Conservation (phyloP, 345 rosid genomes). For the Cardamine occulta region DNA sequence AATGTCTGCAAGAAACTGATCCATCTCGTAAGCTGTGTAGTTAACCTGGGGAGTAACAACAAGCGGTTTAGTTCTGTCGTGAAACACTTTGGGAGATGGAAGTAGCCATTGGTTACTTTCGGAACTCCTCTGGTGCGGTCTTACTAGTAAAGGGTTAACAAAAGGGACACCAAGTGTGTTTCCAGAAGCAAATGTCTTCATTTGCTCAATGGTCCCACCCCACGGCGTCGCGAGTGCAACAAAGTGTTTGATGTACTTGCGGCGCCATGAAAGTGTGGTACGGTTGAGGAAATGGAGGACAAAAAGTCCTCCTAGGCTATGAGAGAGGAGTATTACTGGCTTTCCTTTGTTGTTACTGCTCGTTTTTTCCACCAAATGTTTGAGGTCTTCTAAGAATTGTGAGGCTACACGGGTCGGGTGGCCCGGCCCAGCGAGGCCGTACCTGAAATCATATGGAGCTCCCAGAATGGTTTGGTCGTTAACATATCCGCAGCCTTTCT, state of each 20-base stretch:
- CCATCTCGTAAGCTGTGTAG: slow-evolving; percentile 61
- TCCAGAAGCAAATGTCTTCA: slow-evolving; percentile 79
- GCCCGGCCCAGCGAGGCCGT: slow-evolving; percentile 72
- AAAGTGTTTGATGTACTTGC: slow-evolving; percentile 66
- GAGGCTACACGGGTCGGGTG: slow-evolving; percentile 72
- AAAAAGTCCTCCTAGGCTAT: slow-evolving; percentile 87
- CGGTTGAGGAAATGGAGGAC: slow-evolving; percentile 69
- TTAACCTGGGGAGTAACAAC: slow-evolving; percentile 53
- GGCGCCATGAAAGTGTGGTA: slow-evolving; percentile 66
- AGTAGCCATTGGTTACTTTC: slow-evolving; percentile 90
- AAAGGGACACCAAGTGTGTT: slow-evolving; percentile 73
- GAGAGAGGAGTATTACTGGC: slow-evolving; percentile 74
- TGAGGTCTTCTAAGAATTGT: slow-evolving; percentile 64
- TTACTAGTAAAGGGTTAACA: slow-evolving; percentile 74
- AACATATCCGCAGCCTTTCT: slow-evolving; percentile 56
- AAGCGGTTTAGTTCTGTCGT: slow-evolving; percentile 42
- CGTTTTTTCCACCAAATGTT: slow-evolving; percentile 60
- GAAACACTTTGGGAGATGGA: slow-evolving; percentile 62
- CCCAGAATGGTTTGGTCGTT: slow-evolving; percentile 65
- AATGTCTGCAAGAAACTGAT: slow-evolving; percentile 56
- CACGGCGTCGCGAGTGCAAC: slow-evolving; percentile 80
- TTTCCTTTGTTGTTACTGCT: slow-evolving; percentile 62
- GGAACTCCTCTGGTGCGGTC: slow-evolving; percentile 74
- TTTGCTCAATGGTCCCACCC: slow-evolving; percentile 69
- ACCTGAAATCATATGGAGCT: slow-evolving; percentile 92